These are phyloP conservation scores for Phaeosphaeriaceae sp. DNA, from an alignment of 2,329 filamentous ascomycete species.

Conservation along the genomic window DNA sequence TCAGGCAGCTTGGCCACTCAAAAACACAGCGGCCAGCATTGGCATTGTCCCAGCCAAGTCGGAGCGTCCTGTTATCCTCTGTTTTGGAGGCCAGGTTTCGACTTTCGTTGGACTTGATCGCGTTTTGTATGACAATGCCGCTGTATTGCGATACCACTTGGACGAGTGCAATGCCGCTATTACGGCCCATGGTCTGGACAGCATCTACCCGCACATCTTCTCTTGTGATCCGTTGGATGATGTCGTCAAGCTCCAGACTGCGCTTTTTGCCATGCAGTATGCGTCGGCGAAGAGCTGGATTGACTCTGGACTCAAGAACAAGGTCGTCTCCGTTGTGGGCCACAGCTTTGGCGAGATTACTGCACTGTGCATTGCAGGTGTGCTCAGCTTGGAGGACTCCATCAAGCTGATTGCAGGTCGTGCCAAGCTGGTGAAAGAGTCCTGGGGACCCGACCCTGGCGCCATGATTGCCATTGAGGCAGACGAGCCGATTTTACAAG, in stretches of 20 bases:
- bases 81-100: constrained; percentile 28
- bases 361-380: constrained; percentile 44
- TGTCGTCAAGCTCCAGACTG: constrained; percentile 32
- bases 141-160: constrained; percentile 20
- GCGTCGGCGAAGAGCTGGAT: constrained; percentile 37
- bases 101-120: constrained; percentile 12
- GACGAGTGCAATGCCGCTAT: constrained; percentile 12
- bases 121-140: constrained; percentile 8
- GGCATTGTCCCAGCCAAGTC: background rate
- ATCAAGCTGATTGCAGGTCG: constrained; percentile 37
- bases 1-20: background rate
- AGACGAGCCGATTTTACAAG: background rate
- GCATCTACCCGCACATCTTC: constrained; percentile 25
- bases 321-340: constrained; percentile 29
- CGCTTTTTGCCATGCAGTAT: constrained; percentile 44
- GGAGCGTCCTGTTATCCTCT: constrained; percentile 19
- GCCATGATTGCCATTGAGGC: constrained; percentile 40
- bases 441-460: constrained; percentile 47
- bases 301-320: constrained; percentile 13
- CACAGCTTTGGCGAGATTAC: constrained; percentile 53
- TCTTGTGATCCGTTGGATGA: constrained; percentile 8
- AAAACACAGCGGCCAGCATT: background rate
- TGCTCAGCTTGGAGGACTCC: constrained; percentile 38
- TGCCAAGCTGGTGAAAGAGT: constrained; percentile 39
- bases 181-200: constrained; percentile 4